Base-by-base conservation (phyloP, 73 alveolate genomes). In the Paramecium biaurelia region DNA sequence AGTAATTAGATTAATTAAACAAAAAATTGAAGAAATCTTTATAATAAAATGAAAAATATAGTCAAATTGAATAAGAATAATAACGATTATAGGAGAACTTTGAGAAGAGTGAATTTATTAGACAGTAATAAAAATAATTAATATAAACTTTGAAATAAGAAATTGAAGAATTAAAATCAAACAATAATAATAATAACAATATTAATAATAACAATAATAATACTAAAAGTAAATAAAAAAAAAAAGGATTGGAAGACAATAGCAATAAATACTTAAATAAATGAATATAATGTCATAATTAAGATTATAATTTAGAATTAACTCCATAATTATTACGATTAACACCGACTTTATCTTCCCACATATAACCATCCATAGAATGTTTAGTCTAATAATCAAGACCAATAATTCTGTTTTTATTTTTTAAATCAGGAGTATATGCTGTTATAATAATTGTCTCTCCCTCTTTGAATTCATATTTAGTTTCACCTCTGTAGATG, bases 401-500 rank as follows among this genome's bases (percentile, higher is more conserved):
- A 10, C 92, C 94, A 9, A 89, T 42, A 70, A 89, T 63, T 89
- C 59, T 89, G 0, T 89, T 89, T 89, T 58, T 89, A 6, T 43
- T 63, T n/a, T 70, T 89, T 18, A 89, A 41, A 45, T 89, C 94
- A 21, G 94, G 94, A 43, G 89, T 58, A 47, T 89, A 89, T 11
- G 94, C 94, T 11, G 74, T 67, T 12, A 89, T 9, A 42, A 89
- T 92, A 4, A 89, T 43, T 1, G 94, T 89, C 57, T 89, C 94
- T 68, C 94, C 94, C 28, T 89, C 94, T 43, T 89, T 89, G 76
- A 89, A 89, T 89, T 89, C 94, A 72, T 43, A 89, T 70, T 89
- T 89, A 70, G 94, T 89, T 30, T 70, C 87, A 8, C 94, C 94
- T 24, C 74, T 43, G 32, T 70, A 89, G 18, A 89, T 45, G 7